Conservation (phyloP, 768 basidiomycete species). For the Tephrocybe sp. region DNA sequence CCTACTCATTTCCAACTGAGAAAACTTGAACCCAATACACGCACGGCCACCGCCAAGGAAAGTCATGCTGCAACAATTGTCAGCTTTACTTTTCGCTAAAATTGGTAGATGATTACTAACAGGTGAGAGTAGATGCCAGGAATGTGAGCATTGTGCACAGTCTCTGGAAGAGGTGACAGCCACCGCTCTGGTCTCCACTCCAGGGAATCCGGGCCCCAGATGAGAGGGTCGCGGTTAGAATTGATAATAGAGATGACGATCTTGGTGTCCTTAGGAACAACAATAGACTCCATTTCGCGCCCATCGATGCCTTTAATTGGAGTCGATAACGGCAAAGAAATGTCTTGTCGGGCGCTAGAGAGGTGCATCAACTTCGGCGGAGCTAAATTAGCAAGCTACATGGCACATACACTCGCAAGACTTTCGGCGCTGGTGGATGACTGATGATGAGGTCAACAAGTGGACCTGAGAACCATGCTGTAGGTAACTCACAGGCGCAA, state of each 20-base stretch:
- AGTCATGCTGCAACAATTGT: constrained; percentile 27
- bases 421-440: constrained; percentile 19
- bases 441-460: not conserved
- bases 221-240: constrained; percentile 28
- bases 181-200: constrained; percentile 45
- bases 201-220: constrained; percentile 39
- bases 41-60: too few relatives aligned
- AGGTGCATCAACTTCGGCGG: too few relatives aligned
- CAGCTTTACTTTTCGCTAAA: not conserved
- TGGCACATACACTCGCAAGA: constrained; percentile 18
- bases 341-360: constrained; percentile 31
- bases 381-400: too few relatives aligned
- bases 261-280: constrained; percentile 29
- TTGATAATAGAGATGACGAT: constrained; percentile 29
- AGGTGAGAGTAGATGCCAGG: too few relatives aligned
- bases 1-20: constrained; percentile 40
- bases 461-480: constrained; percentile 4
- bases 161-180: constrained; percentile 30
- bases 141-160: constrained; percentile 28
- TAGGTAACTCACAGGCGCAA: constrained; percentile 20
- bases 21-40: too few relatives aligned
- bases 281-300: constrained; percentile 24
- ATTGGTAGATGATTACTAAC: constrained; percentile 34
- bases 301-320: constrained; percentile 32
- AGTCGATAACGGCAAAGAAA: constrained; percentile 31